Base-by-base conservation (phyloP, 2,329 filamentous ascomycete genomes). In the Botrytis elliptica region DNA sequence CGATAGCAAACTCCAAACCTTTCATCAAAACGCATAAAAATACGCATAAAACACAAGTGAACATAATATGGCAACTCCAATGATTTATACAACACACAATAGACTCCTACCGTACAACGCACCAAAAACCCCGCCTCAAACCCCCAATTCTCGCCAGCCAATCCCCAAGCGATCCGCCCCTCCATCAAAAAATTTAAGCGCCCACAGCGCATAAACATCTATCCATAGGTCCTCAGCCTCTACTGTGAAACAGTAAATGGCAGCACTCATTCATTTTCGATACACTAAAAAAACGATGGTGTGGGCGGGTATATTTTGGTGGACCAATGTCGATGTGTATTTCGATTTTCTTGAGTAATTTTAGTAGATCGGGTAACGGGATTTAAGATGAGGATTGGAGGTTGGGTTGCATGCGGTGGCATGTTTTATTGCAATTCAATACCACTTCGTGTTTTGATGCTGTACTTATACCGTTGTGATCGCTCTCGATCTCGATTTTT, bases 391-490 rank as follows among this genome's bases (percentile, higher is more conserved):
- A 29, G 63, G 40, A 46, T 65, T 65, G 63, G 42, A 46, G 40
- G 10, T 65, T 46, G 63, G 9, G 40, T 33, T 36, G 63, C 63
- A 64, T 64, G 62, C 40, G 40, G 38, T 63, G 60, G 60, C 22
- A 40, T 63, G 60, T 38, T 63, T 42, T 14, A n/a, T 42, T 22
- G 12, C 36, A 38, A 33, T 52, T 57, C 38, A 22, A 52, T 52
- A n/a, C 60, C 18, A 40, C 36, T 22, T n/a, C 8, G 36, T 25
- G 38, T 63, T 63, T 40, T 63, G 60, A 63, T 40, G 60, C 38
- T 63, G 36, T 52, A 52, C 44, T 67, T 67, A 67, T 67, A 67
- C 33, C n/a, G 29, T n/a, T 25, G 29, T 67, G 64, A 12, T 67
- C 44, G 44, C 64, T 44, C 63, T 65, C 33, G 40, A 65, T 57